Conservation (phyloP, 176 grass and related monocot genomes). For the Melocanna baccifera region DNA sequence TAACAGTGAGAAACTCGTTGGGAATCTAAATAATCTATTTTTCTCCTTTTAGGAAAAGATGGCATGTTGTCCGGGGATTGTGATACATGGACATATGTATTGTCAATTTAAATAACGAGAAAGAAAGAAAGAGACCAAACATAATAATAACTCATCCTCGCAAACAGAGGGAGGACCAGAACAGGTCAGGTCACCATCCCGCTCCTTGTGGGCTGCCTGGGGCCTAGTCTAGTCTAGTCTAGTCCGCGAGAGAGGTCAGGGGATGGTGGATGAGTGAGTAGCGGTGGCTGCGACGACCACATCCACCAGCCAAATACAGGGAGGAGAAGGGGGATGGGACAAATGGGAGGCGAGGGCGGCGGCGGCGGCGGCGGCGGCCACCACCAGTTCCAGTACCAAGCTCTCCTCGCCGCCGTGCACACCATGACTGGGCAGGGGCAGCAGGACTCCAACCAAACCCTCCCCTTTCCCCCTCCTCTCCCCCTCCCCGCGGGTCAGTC, state of each 20-base stretch:
- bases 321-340: slow-evolving; percentile 6
- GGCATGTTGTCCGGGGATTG: no score
- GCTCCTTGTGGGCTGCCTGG: no score
- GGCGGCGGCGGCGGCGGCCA: slow-evolving; percentile 1
- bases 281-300: background rate
- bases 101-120: no score
- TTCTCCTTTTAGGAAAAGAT: no score
- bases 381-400: slow-evolving; percentile 46
- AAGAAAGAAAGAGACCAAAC: no score
- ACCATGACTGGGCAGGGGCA: background rate
- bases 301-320: background rate
- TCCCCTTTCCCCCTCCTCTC: slow-evolving; percentile 30
- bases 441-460: slow-evolving; percentile 28
- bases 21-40: no score
- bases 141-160: no score
- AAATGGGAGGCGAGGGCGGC: slow-evolving; percentile 23
- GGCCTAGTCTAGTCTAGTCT: no score
- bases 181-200: no score
- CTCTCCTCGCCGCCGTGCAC: slow-evolving; percentile 45
- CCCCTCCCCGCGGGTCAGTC: slow-evolving; percentile 38
- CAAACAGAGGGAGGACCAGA: no score
- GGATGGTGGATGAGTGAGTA: background rate
- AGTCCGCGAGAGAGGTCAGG: background rate
- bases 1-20: no score
- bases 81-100: no score